Evolutionary conservation across 768 basidiomycete genomes (phyloP).

Genomic region (Termitomyces sp.): DNA sequence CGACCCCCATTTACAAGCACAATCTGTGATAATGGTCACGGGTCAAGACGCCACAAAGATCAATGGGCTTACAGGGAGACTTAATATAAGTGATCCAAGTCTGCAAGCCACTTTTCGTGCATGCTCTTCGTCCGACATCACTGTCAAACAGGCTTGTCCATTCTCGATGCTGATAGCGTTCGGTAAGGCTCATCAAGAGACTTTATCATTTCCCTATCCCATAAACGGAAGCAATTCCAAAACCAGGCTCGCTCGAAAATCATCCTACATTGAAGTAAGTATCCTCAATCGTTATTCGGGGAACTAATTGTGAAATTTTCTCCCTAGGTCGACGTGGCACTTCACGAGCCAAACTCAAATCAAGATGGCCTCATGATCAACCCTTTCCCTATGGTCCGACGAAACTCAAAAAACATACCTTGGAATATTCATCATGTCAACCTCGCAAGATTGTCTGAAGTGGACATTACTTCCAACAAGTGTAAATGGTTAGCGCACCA

Average conservation of each 20-base stretch:
- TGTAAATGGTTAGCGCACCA: slow-evolving; percentile 22
- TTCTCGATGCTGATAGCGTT: slow-evolving; percentile 27
- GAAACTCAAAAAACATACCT: slow-evolving; percentile 7
- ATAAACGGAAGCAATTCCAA: slow-evolving; percentile 30
- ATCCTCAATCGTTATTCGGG: neutral
- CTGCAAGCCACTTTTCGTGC: slow-evolving; percentile 15
- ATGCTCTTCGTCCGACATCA: slow-evolving; percentile 11
- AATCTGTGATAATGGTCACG: neutral
- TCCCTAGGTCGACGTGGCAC: neutral
- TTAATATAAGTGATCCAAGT: slow-evolving; percentile 15
- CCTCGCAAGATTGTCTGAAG: slow-evolving; percentile 19
- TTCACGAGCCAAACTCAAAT: neutral
- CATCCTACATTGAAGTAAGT: slow-evolving; percentile 43
- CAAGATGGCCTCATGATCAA: slow-evolving; percentile 5
- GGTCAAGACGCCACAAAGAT: neutral
- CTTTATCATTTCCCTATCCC: slow-evolving; percentile 38
- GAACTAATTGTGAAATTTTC: neutral
- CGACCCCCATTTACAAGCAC: neutral
- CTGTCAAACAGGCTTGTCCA: slow-evolving; percentile 24
- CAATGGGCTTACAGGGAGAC: slow-evolving; percentile 14
- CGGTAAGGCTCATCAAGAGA: slow-evolving; percentile 16
- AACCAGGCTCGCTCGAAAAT: slow-evolving; percentile 49
- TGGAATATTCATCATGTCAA: slow-evolving; percentile 31
- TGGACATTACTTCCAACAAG: slow-evolving; percentile 8
- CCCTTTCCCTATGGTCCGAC: slow-evolving; percentile 23